Percentiles rank a stretch among this genome's conserved stretches.
Evolutionary conservation across 352 stramenopile genomes (phyloP).

Genomic region (Halophytophthora polymorphica): DNA sequence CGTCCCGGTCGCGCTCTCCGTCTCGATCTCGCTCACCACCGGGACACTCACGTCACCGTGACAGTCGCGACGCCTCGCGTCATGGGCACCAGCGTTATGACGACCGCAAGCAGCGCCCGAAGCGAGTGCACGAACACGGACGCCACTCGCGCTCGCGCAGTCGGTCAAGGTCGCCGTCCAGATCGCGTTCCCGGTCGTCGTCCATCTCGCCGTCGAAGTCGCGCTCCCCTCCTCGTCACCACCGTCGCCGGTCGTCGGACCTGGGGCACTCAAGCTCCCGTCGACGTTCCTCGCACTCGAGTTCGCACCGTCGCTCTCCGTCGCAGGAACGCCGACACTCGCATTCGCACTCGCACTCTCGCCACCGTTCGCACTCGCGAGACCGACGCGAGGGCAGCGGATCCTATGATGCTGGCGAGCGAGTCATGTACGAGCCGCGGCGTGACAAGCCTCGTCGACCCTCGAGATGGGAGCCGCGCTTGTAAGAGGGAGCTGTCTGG

Average conservation of each 20-base stretch:
- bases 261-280: slow-evolving; percentile 15
- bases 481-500: slow-evolving; percentile 8
- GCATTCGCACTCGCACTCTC: slow-evolving; percentile 19
- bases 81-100: slow-evolving; percentile 14
- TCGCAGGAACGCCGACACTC: slow-evolving; percentile 10
- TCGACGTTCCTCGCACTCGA: slow-evolving; percentile 19
- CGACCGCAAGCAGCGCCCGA: slow-evolving; percentile 14
- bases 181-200: slow-evolving; percentile 29
- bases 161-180: slow-evolving; percentile 36
- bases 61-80: slow-evolving; percentile 14
- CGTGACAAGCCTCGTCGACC: slow-evolving; percentile 24
- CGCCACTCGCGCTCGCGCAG: slow-evolving; percentile 29
- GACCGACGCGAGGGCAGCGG: slow-evolving; percentile 17
- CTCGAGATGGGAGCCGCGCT: slow-evolving; percentile 29
- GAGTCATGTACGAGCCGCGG: slow-evolving; percentile 9
- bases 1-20: slow-evolving; percentile 17
- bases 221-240: not conserved
- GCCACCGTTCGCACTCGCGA: slow-evolving; percentile 19
- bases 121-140: slow-evolving; percentile 18
- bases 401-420: slow-evolving; percentile 13
- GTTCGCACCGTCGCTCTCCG: slow-evolving; percentile 14
- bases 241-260: slow-evolving; percentile 26
- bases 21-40: slow-evolving; percentile 20
- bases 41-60: slow-evolving; percentile 18
- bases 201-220: slow-evolving; percentile 20